Evolutionary conservation across 2,329 filamentous ascomycete genomes (phyloP), one percentile per base, ranked within the genome.

Genomic region (Botrytis hyacinthi): DNA sequence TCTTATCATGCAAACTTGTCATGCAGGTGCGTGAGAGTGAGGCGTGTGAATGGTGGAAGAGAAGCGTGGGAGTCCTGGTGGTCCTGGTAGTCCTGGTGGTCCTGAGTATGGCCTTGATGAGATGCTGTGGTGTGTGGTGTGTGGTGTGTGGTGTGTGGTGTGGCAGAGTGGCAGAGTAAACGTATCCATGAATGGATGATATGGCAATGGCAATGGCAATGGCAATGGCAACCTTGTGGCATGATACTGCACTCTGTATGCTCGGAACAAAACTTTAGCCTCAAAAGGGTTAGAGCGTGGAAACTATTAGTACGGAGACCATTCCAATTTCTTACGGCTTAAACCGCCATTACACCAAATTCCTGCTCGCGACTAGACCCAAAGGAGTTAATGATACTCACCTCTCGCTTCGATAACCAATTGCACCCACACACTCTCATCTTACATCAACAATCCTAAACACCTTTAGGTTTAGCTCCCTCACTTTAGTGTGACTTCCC

Each of bases 1-100:
- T 18, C 26, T 51, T 14, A 0, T n/a, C 48, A 65, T 48, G 46
- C 44, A 48, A 37, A 37, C 63, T 66, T 66, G 44, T 22, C 35
- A 51, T 66, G 63, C 63, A 51, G 44, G 32, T 37, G 63, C 32
- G 16, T 37, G 7, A 35, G 18, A 10, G 5, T 22, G 26, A n/a
- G 48, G 26, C 20, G n/a, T 66, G 46, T 66, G 63, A 66, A 66
- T 66, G 63, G 44, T n/a, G 37, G 60, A 40, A 22, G 44, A 10
- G 46, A 26, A 26, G 46, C 46, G 22, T 26, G 10, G 20, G 42
- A 44, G 42, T 44, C 42, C 42, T 44, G 22, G 44, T 46, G 46
- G 46, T 9, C 46, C 44, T 48, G 37, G 37, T 37, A 8, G 37
- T 37, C 37, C 37, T 37, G 37, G 37, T 37, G 37, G 37, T 37